Conservation (phyloP, 1,284 basidiomycete species). For the Macrocybe sp. region DNA sequence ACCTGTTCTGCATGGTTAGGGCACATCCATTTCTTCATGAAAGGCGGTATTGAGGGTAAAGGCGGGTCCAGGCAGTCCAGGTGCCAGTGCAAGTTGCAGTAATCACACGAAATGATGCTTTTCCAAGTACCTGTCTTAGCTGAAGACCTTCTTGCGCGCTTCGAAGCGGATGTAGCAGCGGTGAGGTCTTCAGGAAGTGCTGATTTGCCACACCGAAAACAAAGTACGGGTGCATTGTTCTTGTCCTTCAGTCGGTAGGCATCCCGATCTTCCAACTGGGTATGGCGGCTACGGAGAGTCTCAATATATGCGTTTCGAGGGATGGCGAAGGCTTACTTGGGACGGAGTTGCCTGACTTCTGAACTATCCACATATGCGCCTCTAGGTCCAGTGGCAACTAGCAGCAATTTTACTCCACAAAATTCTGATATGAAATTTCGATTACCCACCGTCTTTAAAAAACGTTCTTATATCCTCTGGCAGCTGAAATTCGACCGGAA, state of each 20-base stretch:
- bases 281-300: constrained; percentile 67
- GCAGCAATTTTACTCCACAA: constrained; percentile 10
- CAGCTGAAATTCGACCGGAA: constrained; percentile 83
- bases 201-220: constrained; percentile 85
- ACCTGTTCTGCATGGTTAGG: constrained; percentile 89
- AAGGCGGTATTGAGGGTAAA: constrained; percentile 78
- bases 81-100: constrained; percentile 95
- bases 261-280: constrained; percentile 89
- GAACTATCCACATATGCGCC: constrained; percentile 78
- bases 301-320: constrained; percentile 55
- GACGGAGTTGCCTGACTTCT: constrained; percentile 69
- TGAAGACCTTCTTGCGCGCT: constrained; percentile 47
- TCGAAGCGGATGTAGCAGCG: constrained; percentile 46
- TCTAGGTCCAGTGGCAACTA: constrained; percentile 69
- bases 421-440: constrained; percentile 6
- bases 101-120: constrained; percentile 90
- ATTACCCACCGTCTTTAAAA: constrained; percentile 76
- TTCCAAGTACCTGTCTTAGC: constrained; percentile 51
- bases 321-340: constrained; percentile 70
- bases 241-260: constrained; percentile 84
- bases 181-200: constrained; percentile 56
- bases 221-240: constrained; percentile 78
- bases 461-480: constrained; percentile 85
- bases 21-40: constrained; percentile 97
- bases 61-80: constrained; percentile 95